phyloP scores from a whole-genome alignment of 1,284 basidiomycete genomes.

The Fomitiporia mediterranea region DNA sequence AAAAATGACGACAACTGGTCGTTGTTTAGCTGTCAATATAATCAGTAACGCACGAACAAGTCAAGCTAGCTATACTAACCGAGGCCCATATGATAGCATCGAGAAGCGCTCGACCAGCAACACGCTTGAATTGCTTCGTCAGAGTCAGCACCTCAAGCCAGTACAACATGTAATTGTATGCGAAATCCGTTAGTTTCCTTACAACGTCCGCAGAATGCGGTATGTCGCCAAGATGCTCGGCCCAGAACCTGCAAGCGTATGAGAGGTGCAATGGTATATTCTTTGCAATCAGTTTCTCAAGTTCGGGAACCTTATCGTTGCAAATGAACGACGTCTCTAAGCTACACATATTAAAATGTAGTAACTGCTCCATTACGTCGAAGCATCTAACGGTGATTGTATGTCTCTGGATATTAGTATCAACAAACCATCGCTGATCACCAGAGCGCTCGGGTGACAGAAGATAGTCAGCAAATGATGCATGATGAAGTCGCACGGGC shows the following conservation, averaged over 20 bases:
- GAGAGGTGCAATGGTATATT: not conserved
- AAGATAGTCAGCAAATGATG: no score
- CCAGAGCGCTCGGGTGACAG: not conserved
- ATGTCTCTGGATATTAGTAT: not conserved
- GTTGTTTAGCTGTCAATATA: not conserved
- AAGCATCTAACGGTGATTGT: not conserved
- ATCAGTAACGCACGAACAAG: no score
- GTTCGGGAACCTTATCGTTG: not conserved
- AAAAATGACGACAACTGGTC: not conserved
- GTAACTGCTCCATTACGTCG: not conserved
- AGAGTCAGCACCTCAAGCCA: not conserved
- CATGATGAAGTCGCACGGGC: no score
- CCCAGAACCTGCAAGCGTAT: not conserved
- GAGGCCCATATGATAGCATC: not conserved
- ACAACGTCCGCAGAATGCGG: no score
- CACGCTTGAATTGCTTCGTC: not conserved
- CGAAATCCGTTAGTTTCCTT: no score
- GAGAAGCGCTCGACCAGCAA: not conserved
- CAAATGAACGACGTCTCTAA: not conserved
- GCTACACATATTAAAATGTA: slow-evolving; percentile 7
- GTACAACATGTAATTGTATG: not conserved
- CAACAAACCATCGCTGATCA: not conserved
- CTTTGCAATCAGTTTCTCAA: not conserved
- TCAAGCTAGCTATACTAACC: not conserved
- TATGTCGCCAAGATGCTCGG: no score